phyloP scores from a whole-genome alignment of 2,329 filamentous ascomycete genomes.

The Ascochyta viciae-villosae region DNA sequence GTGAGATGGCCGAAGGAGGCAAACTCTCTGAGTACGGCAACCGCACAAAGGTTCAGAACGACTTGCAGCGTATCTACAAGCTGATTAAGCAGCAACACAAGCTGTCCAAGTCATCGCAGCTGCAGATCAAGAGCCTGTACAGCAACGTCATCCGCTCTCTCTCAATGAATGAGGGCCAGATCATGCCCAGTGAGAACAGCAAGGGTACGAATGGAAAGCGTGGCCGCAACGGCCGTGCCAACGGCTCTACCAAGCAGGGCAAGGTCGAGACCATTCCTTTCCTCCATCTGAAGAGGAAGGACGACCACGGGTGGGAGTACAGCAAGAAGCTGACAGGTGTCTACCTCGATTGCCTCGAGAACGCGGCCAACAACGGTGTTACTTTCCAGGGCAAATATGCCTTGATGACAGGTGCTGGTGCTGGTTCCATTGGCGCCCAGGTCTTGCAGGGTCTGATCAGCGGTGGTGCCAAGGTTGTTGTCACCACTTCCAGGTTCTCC shows the following conservation, averaged over 20 bases:
- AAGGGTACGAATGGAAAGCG: conserved; percentile 68
- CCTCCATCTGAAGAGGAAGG: conserved; percentile 93
- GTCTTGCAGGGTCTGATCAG: conserved; percentile 95
- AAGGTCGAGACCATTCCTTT: conserved; percentile 98
- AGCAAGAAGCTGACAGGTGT: conserved; percentile 96
- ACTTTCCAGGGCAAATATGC: conserved; percentile 95
- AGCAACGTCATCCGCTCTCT: conserved; percentile 92
- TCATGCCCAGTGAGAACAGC: conserved; percentile 85
- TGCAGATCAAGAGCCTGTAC: conserved; percentile 96
- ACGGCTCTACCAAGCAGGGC: conserved; percentile 71
- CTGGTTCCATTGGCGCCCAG: conserved; percentile 96
- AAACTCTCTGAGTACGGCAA: conserved; percentile 99
- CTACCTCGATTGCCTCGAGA: conserved; percentile 90
- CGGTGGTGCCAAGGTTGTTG: conserved; percentile 94
- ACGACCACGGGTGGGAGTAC: conserved; percentile 96
- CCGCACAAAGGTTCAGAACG: conserved; percentile 96
- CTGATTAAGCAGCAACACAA: conserved; percentile 98
- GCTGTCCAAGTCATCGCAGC: conserved; percentile 91
- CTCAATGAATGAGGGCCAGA: conserved; percentile 97
- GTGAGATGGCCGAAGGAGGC: conserved; percentile 97
- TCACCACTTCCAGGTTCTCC: conserved; percentile 96
- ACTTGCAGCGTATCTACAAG: conserved; percentile 94
- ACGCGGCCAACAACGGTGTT: conserved; percentile 85
- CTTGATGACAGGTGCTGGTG: conserved; percentile 97
- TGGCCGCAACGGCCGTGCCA: conserved; percentile 60